A percentile compares a stretch with the other conserved stretches of the same genome.
Evolutionary conservation across 148 eudicot species (phyloP).

Genomic region (Hydrangea macrophylla): DNA sequence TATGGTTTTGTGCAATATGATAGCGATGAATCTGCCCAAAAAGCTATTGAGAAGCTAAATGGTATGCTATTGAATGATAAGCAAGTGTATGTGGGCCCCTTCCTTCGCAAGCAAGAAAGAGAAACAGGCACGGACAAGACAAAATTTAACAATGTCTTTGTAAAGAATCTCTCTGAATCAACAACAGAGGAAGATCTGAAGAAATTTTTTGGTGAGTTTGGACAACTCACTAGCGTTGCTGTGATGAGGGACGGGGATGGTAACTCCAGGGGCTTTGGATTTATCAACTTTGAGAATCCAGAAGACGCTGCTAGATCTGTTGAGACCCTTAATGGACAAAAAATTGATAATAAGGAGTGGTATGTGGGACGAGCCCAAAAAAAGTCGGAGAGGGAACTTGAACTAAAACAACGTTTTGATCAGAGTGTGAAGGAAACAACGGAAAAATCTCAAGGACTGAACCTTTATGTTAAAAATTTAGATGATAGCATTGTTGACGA

Average conservation of each 20-base stretch:
- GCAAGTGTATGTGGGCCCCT: conserved; percentile 86
- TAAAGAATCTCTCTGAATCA: conserved; percentile 77
- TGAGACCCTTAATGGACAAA: conserved; percentile 66
- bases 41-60: conserved; percentile 77
- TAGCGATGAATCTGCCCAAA: conserved; percentile 70
- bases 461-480: conserved; percentile 75
- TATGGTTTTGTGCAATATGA: conserved; percentile 96
- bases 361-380: conserved; percentile 92
- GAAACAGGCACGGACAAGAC: conserved; percentile 55
- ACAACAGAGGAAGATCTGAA: conserved; percentile 69
- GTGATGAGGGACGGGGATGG: conserved; percentile 87
- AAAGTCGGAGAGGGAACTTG: conserved; percentile 76
- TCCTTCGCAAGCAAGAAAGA: conserved; percentile 75
- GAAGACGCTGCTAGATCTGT: conserved; percentile 86
- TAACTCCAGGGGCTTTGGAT: conserved; percentile 87
- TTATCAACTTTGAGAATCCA: conserved; percentile 85
- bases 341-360: conserved; percentile 82
- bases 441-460: conserved; percentile 71
- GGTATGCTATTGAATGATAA: conserved; percentile 87
- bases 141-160: conserved; percentile 76
- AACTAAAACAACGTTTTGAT: conserved; percentile 59
- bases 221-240: conserved; percentile 67
- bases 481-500: conserved; percentile 84
- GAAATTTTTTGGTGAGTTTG: conserved; percentile 66
- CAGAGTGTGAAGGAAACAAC: conserved; percentile 62